Evolutionary conservation across 2,329 filamentous ascomycete species (phyloP).

Genomic region (Nigrospora osmanthi): DNA sequence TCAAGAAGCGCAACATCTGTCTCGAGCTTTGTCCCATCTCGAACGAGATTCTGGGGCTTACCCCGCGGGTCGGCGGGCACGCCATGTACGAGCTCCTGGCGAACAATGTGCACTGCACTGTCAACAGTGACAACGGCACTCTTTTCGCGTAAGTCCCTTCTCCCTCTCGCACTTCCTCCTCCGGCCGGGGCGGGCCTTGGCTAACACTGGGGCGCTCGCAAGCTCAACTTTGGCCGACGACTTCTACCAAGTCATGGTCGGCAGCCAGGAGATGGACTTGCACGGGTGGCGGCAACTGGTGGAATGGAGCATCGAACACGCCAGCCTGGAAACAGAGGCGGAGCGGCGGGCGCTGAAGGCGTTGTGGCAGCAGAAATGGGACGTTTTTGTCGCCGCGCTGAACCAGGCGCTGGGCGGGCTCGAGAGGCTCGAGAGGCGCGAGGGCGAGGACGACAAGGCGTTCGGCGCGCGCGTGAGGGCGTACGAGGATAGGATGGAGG

Average conservation of each 20-base stretch:
- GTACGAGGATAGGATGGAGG: too few relatives aligned
- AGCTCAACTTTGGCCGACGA: conserved; percentile 68
- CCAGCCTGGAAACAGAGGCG: conserved; percentile 41
- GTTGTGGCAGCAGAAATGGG: conserved; percentile 48
- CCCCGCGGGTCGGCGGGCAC: conserved; percentile 57
- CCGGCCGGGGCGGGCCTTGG: too few relatives aligned
- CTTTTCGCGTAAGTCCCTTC: conserved; percentile 50
- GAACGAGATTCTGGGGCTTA: conserved; percentile 67
- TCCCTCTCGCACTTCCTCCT: too few relatives aligned
- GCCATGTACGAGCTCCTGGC: conserved; percentile 60
- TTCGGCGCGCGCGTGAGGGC: too few relatives aligned
- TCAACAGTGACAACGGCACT: conserved; percentile 70
- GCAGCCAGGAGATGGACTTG: conserved; percentile 57
- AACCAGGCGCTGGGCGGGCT: conserved; percentile 20
- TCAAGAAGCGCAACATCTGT: conserved; percentile 57
- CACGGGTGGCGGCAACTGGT: conserved; percentile 64
- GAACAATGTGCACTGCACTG: conserved; percentile 65
- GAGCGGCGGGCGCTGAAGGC: conserved; percentile 20
- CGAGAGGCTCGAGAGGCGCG: conserved; percentile 4
- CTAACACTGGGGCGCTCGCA: conserved; percentile 4
- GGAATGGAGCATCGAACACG: conserved; percentile 55
- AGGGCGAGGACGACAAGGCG: not conserved
- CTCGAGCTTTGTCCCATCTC: conserved; percentile 74
- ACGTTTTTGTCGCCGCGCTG: conserved; percentile 46
- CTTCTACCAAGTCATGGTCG: conserved; percentile 70